Evolutionary conservation across 2,329 filamentous ascomycete genomes (phyloP).

Genomic region (Phialophora macrospora): DNA sequence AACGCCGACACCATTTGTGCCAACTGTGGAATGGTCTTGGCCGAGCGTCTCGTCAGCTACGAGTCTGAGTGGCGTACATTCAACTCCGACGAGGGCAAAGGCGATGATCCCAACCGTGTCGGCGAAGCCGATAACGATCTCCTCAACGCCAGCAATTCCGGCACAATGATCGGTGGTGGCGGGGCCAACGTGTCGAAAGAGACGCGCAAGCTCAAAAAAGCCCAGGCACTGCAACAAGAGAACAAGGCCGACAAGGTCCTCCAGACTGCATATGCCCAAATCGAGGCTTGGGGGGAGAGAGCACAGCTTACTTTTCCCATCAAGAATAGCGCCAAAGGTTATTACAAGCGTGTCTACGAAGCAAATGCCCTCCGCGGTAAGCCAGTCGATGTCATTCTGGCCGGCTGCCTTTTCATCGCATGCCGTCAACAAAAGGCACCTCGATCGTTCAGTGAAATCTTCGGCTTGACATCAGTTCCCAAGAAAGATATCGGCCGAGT

Average conservation of each 20-base stretch:
- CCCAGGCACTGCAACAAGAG: conserved; percentile 78
- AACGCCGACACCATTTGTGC: conserved; percentile 91
- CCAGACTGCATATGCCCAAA: conserved; percentile 83
- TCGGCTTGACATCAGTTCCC: conserved; percentile 85
- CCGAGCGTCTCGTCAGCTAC: conserved; percentile 89
- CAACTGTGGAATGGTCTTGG: conserved; percentile 87
- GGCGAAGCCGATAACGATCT: conserved; percentile 91
- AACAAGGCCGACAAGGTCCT: conserved; percentile 85
- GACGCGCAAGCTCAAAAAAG: conserved; percentile 73
- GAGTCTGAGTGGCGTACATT: conserved; percentile 99
- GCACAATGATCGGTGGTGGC: conserved; percentile 58
- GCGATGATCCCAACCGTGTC: conserved; percentile 94
- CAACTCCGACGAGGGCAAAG: conserved; percentile 92
- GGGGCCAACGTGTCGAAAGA: conserved; percentile 63
- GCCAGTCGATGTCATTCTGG: conserved; percentile 88
- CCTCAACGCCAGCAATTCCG: conserved; percentile 67
- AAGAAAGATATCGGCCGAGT: conserved; percentile 98
- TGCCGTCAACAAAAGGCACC: conserved; percentile 87
- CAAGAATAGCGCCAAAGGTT: conserved; percentile 87
- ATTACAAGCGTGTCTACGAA: conserved; percentile 94
- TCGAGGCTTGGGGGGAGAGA: conserved; percentile 82
- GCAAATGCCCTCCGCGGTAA: conserved; percentile 94
- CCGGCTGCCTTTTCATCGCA: conserved; percentile 95
- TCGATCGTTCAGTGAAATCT: conserved; percentile 93
- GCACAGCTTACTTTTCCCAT: conserved; percentile 81